Evolutionary conservation across 441 rosid species (phyloP), one percentile per base, ranked within the genome.

Genomic region (Hura crepitans): DNA sequence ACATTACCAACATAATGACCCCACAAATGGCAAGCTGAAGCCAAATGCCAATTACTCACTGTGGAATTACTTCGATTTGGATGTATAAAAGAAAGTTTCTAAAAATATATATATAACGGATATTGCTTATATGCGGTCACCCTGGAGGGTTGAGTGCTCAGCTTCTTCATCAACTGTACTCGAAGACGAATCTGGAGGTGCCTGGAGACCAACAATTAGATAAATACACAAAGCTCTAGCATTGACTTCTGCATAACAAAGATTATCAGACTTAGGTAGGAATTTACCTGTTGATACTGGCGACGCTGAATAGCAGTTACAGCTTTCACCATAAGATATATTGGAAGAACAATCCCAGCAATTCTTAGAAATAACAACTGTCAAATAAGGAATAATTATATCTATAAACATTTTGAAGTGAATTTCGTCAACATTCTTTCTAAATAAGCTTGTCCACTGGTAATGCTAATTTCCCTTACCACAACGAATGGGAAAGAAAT

Each of bases 301-400:
- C 78, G 82, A 43, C 84, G 89, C 65, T 76, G 90, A 57, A 89
- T 67, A 46, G 84, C 81, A 51, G 83, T 71, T 18, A 82, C 76
- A 72, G 86, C 82, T 83, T 74, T 84, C 66, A 83, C 57, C 14
- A 91, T 82, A 20, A 85, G 79, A 76, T 84, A 94, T 61, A 91
- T 79, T 0, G 98, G 97, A 71, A 94, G 81, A 76, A 91, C 62
- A 59, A 94, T 84, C 23, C 93, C 97, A 20, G 81, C 54, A 42
- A 80, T 74, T 63, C 92, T 77, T 7, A 94, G 81, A 74, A 87
- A 78, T 71, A 90, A 39, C 73, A 85, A 66, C 97, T 91, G 83
- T 47, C 49, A 23, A 33, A 63, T 25, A 71, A 47, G 14, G 42
- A 49, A 45, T 61, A 55, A 51, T 18, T 11, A 53, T 43, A 15